A percentile compares a stretch with the other conserved stretches of the same genome.
Evolutionary conservation across 1,284 basidiomycete genomes (phyloP).

Genomic region (Trichosporon asahii): DNA sequence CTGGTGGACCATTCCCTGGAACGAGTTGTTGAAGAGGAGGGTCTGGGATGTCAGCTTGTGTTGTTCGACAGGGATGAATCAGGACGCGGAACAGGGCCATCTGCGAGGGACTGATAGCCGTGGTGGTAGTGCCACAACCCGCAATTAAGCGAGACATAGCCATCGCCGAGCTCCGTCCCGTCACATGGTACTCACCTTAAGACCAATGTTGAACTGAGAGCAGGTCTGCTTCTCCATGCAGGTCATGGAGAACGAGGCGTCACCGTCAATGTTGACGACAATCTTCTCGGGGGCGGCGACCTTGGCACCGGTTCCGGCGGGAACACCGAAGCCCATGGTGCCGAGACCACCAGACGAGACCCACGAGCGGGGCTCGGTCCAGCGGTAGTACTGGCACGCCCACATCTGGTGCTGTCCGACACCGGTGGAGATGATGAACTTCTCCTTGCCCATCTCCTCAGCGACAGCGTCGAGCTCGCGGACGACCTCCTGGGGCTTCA

Average conservation of each 20-base stretch:
- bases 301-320: conserved; percentile 91
- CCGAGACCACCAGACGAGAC: conserved; percentile 96
- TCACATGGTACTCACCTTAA: conserved; percentile 61
- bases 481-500: conserved; percentile 97
- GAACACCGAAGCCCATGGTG: conserved; percentile 96
- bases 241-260: conserved; percentile 98
- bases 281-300: conserved; percentile 90
- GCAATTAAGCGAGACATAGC: not conserved
- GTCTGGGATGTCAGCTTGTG: conserved; percentile 36
- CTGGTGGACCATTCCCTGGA: conserved; percentile 97
- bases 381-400: conserved; percentile 92
- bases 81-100: not conserved
- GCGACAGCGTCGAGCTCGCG: conserved; percentile 82
- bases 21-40: conserved; percentile 85
- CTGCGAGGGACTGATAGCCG: not conserved
- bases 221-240: conserved; percentile 98
- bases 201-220: conserved; percentile 83
- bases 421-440: conserved; percentile 85
- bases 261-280: conserved; percentile 94
- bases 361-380: conserved; percentile 82
- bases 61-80: conserved; percentile 48
- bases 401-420: conserved; percentile 99
- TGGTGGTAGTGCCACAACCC: not conserved
- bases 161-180: not conserved
- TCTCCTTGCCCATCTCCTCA: conserved; percentile 65